Evolutionary conservation across 2,329 filamentous ascomycete genomes (phyloP), one percentile per base, ranked within the genome.

Genomic region (Ceratocystis huliohia): DNA sequence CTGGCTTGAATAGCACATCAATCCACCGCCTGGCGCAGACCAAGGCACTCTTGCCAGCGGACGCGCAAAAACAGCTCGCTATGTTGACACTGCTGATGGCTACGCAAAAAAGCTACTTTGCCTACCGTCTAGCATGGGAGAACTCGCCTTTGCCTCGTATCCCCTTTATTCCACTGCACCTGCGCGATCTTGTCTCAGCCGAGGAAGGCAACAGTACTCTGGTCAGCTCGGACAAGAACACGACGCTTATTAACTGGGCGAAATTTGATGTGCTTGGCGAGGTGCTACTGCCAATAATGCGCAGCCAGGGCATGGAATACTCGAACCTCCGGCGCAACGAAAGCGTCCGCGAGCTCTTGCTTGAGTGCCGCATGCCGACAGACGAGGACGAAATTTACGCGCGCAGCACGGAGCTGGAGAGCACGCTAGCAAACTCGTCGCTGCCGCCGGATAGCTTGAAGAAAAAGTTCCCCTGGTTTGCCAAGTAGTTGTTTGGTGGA

Each of bases 221-320:
- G 74, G 79, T 97, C 1, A 90, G 88, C 6, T 81, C 83, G 1
- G 81, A 84, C 68, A 84, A 81, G 46, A 22, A 28, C 22, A 57
- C 28, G 2, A 84, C 90, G 69, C 81, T 89, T 64, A 89, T 99
- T 74, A 97, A 97, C 74, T 99, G 94, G 94, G 91, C 88, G 76
- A 99, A 99, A 74, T 99, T 97, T 72, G 93, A 97, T 75, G 88
- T 99, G 41, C 86, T 97, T 76, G 92, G 92, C 5, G 93, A 97
- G 71, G 89, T 96, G 4, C 82, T 97, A 65, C 80, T 96, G 68
- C 88, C 90, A 1, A 86, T 99, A 65, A 95, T 96, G 82, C 88
- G 87, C 76, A 96, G 93, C 72, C 92, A 97, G 75, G 88, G 89
- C 65, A 85, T 85, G 62, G 86, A 91, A 4, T 96, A 96, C 71